phyloP scores from a whole-genome alignment of 2,329 filamentous ascomycete species.

The Ophiocordyceps camponoti-floridani region DNA sequence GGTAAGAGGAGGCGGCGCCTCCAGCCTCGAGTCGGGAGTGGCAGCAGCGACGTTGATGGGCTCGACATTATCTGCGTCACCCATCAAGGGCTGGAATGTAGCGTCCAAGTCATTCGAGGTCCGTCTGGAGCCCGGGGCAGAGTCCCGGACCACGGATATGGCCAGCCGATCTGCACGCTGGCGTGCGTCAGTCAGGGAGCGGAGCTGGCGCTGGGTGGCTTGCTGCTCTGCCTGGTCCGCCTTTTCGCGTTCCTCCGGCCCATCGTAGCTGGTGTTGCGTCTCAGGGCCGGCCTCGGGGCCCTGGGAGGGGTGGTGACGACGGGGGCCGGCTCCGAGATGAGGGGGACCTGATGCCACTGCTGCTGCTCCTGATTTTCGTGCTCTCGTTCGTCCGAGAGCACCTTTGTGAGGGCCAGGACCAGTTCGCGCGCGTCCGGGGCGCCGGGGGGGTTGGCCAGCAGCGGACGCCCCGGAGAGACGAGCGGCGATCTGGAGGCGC shows the following conservation, averaged over 20 bases:
- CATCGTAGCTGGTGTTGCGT: constrained; percentile 24
- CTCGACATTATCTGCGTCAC: constrained; percentile 11
- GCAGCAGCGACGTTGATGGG: constrained; percentile 6
- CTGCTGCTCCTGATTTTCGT: constrained; percentile 3
- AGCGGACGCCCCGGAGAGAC: constrained; percentile 3
- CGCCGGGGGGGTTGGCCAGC: constrained; percentile 11
- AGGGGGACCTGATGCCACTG: background rate
- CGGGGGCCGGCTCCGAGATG: background rate
- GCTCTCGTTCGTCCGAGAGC: constrained; percentile 14
- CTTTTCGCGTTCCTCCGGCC: constrained; percentile 18
- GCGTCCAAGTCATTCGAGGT: constrained; percentile 14
- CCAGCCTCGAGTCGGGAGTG: constrained; percentile 1
- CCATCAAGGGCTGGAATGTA: constrained; percentile 15
- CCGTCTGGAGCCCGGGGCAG: constrained; percentile 17
- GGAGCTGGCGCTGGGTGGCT: constrained; percentile 18
- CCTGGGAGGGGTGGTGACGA: constrained; percentile 3
- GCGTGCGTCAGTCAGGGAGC: constrained; percentile 21
- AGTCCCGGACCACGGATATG: constrained; percentile 19
- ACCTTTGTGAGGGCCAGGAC: constrained; percentile 19
- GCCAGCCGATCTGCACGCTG: constrained; percentile 20
- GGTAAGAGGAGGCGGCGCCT: constrained; percentile 7
- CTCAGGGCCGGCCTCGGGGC: constrained; percentile 19
- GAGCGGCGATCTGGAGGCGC: constrained; percentile 1
- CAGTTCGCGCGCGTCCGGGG: constrained; percentile 20
- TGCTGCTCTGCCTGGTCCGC: constrained; percentile 20